Base-by-base conservation (phyloP, 306 rosid species). In the Trifolium dubium region DNA sequence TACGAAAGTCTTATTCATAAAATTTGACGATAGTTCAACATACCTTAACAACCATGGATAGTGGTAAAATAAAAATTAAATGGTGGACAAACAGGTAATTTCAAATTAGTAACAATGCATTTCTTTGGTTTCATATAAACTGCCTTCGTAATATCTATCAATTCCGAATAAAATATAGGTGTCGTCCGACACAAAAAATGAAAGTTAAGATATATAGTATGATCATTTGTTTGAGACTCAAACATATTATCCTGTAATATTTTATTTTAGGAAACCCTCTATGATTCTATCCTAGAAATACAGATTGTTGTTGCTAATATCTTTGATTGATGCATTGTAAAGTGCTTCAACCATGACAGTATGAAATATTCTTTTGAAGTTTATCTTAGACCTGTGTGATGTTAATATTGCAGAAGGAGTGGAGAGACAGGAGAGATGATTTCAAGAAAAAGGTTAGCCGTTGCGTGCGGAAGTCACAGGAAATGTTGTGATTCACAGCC, bases 381-480 rank as follows among this genome's bases (percentile, higher is more conserved):
- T 69, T 28, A 17, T 30, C 46, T 71, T 3, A 61, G 53, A 43
- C 64, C 30, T 2, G 0, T 47, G 64, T 54, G 71, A 12, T 72
- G 13, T 74, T 69, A 23, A 9, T 77, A 59, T 74, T 84, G 88
- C 96, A 93, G 98, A 93, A 93, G 69, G 93, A 91, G 86, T 93
- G 98, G 98, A 88, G 98, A 73, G 98, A 93, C 0, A 75, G 85
- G 83, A 88, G 98, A 83, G 98, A 93, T 50, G 98, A 91, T 2
- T 93, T 93, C 92, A 93, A 89, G 93, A 93, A 89, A 74, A 93
- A 93, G 83, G 97, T 93, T 30, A 74, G 98, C 85, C 93, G 97
- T 9, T 91, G 98, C 31, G 97, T 93, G 83, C 82, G 98, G 73
- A 93, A 88, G 77, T 93, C 98, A 44, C 98, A 89, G 53, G 93